Base-by-base conservation (phyloP, 805 yeast species). In the Starmera amethionina region DNA sequence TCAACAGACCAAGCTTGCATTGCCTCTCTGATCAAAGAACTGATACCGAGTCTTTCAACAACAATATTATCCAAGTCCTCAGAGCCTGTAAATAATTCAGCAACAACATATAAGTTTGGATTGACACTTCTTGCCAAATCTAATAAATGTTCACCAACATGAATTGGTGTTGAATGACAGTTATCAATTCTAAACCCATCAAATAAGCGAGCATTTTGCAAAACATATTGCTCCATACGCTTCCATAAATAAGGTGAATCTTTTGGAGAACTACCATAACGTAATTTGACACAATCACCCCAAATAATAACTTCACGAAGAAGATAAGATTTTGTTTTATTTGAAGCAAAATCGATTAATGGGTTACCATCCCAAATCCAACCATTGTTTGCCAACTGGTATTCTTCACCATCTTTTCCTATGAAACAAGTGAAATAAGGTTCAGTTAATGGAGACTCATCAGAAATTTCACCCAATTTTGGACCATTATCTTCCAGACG, bases 361-460 rank as follows among this genome's bases (percentile, higher is more conserved):
- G 97, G 97, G 49, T 90, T 80, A 10, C 96, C 97, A 40, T 86
- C 89, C 98, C 98, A 90, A 42, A 93, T 87, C 97, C 97, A 90
- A 36, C 98, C 98, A 54, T 93, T 90, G 56, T 93, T 93, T 4
- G 96, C 97, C 43, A 90, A 65, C 8, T 84, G 80, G 64, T 79
- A 80, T 1, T 70, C 64, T 32, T 71, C 67, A 3, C 88, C 90
- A 37, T 67, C 65, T 3, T 55, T 55, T 0, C 62, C 58, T 3
- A 49, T 56, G 49, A 89, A 76, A 43, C 88, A 67, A 2, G 97
- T 87, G 59, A 93, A 90, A 60, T 90, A 90, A 5, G 89, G 79
- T 59, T 90, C 97, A 2, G 84, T 74, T 32, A 90, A 65, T 0
- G 96, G 95, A 4, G 63, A 55, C 4, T 64, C 50, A 4, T 62